Evolutionary conservation across 371 early-diverging fungal genomes (phyloP).

Genomic region (Blakeslea trispora): DNA sequence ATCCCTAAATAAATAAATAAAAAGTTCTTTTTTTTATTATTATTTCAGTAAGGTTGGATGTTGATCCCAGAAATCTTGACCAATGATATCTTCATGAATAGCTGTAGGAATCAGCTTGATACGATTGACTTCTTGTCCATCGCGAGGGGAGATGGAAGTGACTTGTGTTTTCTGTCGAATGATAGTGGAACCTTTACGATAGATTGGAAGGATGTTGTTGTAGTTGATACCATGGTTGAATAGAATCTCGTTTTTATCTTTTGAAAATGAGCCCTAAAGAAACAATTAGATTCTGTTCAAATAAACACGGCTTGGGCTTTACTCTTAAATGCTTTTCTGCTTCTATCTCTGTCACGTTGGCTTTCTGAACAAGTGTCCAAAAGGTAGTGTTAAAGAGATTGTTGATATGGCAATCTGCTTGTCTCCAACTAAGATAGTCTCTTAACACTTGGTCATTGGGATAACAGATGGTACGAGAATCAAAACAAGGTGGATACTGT

Average conservation of each 20-base stretch:
- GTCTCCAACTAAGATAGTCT: conserved; percentile 95
- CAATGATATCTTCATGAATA: conserved; percentile 84
- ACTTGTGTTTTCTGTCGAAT: conserved; percentile 58
- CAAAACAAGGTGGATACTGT: conserved; percentile 87
- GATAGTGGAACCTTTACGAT: conserved; percentile 85
- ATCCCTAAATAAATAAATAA: neutral
- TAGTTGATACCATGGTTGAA: conserved; percentile 88
- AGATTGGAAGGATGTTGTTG: conserved; percentile 77
- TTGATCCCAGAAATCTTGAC: conserved; percentile 80
- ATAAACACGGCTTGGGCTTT: too few species aligned
- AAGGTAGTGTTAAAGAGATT: conserved; percentile 93
- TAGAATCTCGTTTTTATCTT: conserved; percentile 89
- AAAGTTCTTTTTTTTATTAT: conserved; percentile 1
- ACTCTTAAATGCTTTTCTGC: conserved; percentile 72
- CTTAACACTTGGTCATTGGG: conserved; percentile 78
- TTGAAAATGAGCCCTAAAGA: conserved; percentile 77
- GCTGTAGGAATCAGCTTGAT: conserved; percentile 49
- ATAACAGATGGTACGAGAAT: conserved; percentile 87
- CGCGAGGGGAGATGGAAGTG: conserved; percentile 39
- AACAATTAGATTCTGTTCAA: too few species aligned
- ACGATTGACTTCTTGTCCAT: conserved; percentile 33
- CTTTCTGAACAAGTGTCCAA: conserved; percentile 83
- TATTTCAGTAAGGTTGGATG: conserved; percentile 32
- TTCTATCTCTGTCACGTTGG: conserved; percentile 63
- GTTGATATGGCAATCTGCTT: conserved; percentile 94